phyloP scores from a whole-genome alignment of 1,139 yeast genomes.

The Hyphopichia burtonii region DNA sequence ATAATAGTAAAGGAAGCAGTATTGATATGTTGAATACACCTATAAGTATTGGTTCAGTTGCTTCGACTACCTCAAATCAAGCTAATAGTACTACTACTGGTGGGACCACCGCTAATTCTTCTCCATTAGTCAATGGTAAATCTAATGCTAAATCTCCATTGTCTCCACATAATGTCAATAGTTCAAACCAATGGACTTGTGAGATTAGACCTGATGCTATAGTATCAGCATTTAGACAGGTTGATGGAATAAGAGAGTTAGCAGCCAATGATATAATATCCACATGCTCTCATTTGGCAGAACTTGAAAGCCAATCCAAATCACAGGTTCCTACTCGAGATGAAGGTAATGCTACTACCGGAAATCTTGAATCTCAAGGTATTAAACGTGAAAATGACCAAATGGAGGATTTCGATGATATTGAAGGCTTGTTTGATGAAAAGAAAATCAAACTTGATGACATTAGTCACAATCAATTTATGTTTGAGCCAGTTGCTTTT shows the following conservation, averaged over 20 bases:
- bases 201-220: slow-evolving; percentile 47
- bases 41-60: neutral
- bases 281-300: slow-evolving; percentile 22
- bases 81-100: neutral
- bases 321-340: slow-evolving; percentile 8
- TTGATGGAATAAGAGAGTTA: slow-evolving; percentile 34
- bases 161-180: slow-evolving; percentile 22
- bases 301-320: slow-evolving; percentile 6
- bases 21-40: neutral
- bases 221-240: slow-evolving; percentile 47
- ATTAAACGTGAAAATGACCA: slow-evolving; percentile 26
- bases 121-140: slow-evolving; percentile 16
- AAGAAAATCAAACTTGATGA: slow-evolving; percentile 30
- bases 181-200: slow-evolving; percentile 41
- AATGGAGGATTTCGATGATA: slow-evolving; percentile 25
- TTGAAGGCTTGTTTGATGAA: slow-evolving; percentile 37
- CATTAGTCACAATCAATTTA: slow-evolving; percentile 17
- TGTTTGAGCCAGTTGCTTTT: slow-evolving; percentile 36
- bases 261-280: slow-evolving; percentile 30
- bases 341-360: slow-evolving; percentile 1
- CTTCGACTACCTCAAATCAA: neutral
- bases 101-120: slow-evolving; percentile 16
- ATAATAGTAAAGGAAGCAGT: slow-evolving; percentile 4
- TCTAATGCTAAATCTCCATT: slow-evolving; percentile 28
- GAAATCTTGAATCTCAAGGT: slow-evolving; percentile 1